A percentile compares a stretch with the other conserved stretches of the same genome.
Conservation (phyloP, 768 basidiomycete species). For the Tephrocybe sp. region DNA sequence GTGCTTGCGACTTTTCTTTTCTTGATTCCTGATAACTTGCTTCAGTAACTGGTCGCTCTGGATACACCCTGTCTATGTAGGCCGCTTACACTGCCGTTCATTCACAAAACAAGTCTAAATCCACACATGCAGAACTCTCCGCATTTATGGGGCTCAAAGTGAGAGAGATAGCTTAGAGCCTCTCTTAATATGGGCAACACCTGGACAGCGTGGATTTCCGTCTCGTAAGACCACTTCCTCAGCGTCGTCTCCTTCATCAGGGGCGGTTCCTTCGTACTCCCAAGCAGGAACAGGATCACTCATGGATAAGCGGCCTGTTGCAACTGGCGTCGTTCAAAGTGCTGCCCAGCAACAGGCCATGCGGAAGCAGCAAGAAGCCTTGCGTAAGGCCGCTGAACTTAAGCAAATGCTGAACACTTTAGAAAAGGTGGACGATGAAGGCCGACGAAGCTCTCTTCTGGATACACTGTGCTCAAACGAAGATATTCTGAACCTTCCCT, state of each 20-base stretch:
- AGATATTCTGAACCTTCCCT: constrained; percentile 72
- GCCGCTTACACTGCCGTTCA: too few relatives aligned
- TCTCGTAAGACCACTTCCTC: constrained; percentile 19
- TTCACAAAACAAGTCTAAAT: too few relatives aligned
- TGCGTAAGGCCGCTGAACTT: constrained; percentile 67
- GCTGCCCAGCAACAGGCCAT: constrained; percentile 41
- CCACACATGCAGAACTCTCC: constrained; percentile 52
- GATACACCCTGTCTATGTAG: constrained; percentile 65
- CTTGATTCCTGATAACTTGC: constrained; percentile 3
- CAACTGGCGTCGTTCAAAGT: constrained; percentile 20
- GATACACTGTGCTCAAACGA: constrained; percentile 67
- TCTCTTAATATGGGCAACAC: constrained; percentile 72
- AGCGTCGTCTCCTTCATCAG: constrained; percentile 14
- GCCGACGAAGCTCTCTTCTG: constrained; percentile 65
- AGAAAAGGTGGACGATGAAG: constrained; percentile 79
- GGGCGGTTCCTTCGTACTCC: not conserved
- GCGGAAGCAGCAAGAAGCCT: constrained; percentile 49
- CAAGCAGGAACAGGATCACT: constrained; percentile 18
- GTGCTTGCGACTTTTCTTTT: constrained; percentile 7
- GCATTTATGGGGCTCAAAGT: constrained; percentile 69
- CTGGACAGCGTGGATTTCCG: constrained; percentile 59
- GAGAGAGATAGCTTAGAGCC: constrained; percentile 64
- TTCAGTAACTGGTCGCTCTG: constrained; percentile 39
- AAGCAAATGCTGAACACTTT: constrained; percentile 60
- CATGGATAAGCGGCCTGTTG: constrained; percentile 13